phyloP scores from a whole-genome alignment of 257 asterid genomes.

The Knoxia roxburghii region DNA sequence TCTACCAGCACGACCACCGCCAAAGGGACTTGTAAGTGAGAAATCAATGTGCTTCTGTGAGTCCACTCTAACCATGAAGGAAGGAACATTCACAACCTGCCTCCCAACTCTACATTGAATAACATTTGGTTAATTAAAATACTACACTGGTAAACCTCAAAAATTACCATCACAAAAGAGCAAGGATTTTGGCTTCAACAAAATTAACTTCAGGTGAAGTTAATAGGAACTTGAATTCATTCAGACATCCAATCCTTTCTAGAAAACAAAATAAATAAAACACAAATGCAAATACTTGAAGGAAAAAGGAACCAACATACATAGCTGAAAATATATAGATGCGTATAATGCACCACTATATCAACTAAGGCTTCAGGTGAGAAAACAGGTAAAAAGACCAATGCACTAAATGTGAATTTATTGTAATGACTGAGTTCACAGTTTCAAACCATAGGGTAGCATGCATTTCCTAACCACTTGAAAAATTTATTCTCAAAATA shows the following conservation, averaged over 20 bases:
- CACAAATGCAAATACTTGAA: neutral
- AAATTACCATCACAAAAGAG: neutral
- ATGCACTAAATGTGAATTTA: neutral
- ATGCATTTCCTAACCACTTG: neutral
- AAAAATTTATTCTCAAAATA: too few relatives aligned
- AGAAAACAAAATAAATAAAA: neutral
- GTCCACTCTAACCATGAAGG: conserved; percentile 47
- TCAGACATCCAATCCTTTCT: too few relatives aligned
- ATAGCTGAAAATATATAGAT: neutral
- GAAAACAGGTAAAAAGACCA: neutral
- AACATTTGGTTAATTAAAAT: neutral
- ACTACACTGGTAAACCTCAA: neutral
- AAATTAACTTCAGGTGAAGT: too few relatives aligned
- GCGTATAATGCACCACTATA: neutral
- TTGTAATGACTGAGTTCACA: too few relatives aligned
- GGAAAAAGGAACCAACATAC: neutral
- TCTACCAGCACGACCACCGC: conserved; percentile 59
- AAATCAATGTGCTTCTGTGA: conserved; percentile 53
- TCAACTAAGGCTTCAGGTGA: neutral
- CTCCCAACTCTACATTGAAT: conserved; percentile 42
- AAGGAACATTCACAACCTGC: conserved; percentile 52
- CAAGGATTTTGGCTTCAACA: too few relatives aligned
- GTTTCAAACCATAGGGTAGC: neutral
- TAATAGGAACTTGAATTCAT: neutral
- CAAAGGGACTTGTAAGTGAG: conserved; percentile 49